phyloP scores from a whole-genome alignment of 1,284 basidiomycete genomes.

The Phaffia rhodozyma region DNA sequence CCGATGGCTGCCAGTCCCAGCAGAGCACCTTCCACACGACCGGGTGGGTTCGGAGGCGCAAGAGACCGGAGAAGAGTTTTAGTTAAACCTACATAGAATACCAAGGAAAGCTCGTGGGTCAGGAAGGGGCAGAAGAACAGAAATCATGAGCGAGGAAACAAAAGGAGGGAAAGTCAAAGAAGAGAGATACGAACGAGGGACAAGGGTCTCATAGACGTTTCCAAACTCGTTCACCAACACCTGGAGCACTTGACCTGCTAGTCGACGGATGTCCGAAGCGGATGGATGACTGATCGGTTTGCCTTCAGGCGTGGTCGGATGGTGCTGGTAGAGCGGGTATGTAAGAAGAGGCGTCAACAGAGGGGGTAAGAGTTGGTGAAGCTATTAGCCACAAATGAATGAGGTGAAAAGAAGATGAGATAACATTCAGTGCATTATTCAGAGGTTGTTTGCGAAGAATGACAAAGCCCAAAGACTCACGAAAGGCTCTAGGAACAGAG shows the following conservation, averaged over 20 bases:
- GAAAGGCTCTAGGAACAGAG: conserved; percentile 92
- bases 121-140: conserved; percentile 69
- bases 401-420: conserved; percentile 4
- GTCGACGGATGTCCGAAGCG: conserved; percentile 54
- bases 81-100: conserved; percentile 53
- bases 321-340: conserved; percentile 48
- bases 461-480: conserved; percentile 43
- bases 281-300: conserved; percentile 30
- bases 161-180: conserved; percentile 14
- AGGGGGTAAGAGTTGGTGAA: conserved; percentile 90
- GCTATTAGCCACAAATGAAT: conserved; percentile 37
- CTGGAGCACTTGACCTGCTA: conserved; percentile 69
- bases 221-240: conserved; percentile 46
- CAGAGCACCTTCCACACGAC: conserved; percentile 72
- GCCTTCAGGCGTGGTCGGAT: conserved; percentile 19
- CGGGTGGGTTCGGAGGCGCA: conserved; percentile 37
- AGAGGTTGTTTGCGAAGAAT: neutral
- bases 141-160: conserved; percentile 47
- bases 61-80: conserved; percentile 84
- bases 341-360: conserved; percentile 83
- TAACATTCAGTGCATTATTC: neutral
- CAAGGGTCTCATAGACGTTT: conserved; percentile 40
- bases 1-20: conserved; percentile 71
- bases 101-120: neutral
- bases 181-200: conserved; percentile 28